These are phyloP conservation scores for Xylaria curta DNA, from an alignment of 495 filamentous ascomycete species.

Conservation along the genomic window DNA sequence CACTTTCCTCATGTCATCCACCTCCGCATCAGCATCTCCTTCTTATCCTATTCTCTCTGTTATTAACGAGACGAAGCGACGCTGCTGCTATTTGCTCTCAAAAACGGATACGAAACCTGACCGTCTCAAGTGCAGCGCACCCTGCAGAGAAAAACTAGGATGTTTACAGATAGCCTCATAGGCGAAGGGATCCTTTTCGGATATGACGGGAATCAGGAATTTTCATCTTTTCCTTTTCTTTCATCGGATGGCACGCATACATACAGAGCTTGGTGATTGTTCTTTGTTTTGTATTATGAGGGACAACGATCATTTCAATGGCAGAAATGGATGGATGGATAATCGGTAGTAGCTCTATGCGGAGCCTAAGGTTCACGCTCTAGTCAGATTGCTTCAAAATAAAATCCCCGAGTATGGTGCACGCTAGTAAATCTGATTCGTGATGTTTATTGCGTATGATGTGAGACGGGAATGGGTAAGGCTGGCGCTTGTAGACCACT, in stretches of 20 bases:
- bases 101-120: neutral
- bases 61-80: neutral
- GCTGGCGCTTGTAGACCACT: too few relatives aligned
- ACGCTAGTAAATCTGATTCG: neutral
- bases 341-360: neutral
- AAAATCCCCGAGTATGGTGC: neutral
- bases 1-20: neutral
- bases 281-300: neutral
- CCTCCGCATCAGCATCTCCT: neutral
- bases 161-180: neutral
- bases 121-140: neutral
- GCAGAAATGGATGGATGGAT: neutral
- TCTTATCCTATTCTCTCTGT: neutral
- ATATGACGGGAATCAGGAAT: neutral
- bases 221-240: neutral
- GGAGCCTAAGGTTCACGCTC: neutral
- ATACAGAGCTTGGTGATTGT: neutral
- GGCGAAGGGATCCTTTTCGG: neutral
- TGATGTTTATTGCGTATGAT: neutral
- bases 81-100: neutral
- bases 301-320: neutral
- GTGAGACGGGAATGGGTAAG: neutral
- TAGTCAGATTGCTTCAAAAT: neutral
- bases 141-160: neutral
- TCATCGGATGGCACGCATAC: neutral